Conservation (phyloP, 352 stramenopile species). For the Phytopythium delawarense region DNA sequence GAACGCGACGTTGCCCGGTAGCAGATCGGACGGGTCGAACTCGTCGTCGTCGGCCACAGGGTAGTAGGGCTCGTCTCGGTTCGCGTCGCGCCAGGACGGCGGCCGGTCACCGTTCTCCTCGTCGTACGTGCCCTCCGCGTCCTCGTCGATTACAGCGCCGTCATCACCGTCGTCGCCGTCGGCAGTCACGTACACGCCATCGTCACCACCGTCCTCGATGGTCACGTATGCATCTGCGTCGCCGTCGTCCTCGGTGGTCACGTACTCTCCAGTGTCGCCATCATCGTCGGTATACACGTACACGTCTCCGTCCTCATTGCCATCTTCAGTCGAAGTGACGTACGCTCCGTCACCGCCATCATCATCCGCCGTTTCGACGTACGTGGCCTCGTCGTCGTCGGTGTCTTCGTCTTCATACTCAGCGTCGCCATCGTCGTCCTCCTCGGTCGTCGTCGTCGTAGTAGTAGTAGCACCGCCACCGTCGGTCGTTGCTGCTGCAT, state of each 20-base stretch:
- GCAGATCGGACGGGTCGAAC: constrained; percentile 7
- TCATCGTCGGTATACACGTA: constrained; percentile 4
- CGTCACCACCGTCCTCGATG: constrained; percentile 22
- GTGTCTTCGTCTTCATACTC: neutral
- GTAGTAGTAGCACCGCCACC: too few relatives aligned
- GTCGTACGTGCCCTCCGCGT: neutral
- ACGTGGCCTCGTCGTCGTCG: constrained; percentile 23
- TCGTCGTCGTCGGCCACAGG: neutral
- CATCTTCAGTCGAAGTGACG: constrained; percentile 22
- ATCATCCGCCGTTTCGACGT: constrained; percentile 32
- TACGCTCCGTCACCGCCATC: constrained; percentile 32
- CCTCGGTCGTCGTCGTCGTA: neutral
- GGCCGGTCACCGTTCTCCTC: constrained; percentile 5
- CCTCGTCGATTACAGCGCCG: constrained; percentile 10
- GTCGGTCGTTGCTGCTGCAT: too few relatives aligned
- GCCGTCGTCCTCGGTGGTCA: constrained; percentile 22
- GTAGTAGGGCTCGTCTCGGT: constrained; percentile 3
- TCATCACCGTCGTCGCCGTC: constrained; percentile 9
- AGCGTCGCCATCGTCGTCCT: constrained; percentile 14
- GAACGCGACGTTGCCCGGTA: constrained; percentile 6
- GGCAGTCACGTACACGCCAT: neutral
- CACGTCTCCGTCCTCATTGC: constrained; percentile 1
- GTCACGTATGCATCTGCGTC: constrained; percentile 20
- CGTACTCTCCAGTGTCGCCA: neutral
- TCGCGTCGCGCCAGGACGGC: constrained; percentile 6